Base-by-base conservation (phyloP, 805 yeast species). In the Hanseniaspora singularis region DNA sequence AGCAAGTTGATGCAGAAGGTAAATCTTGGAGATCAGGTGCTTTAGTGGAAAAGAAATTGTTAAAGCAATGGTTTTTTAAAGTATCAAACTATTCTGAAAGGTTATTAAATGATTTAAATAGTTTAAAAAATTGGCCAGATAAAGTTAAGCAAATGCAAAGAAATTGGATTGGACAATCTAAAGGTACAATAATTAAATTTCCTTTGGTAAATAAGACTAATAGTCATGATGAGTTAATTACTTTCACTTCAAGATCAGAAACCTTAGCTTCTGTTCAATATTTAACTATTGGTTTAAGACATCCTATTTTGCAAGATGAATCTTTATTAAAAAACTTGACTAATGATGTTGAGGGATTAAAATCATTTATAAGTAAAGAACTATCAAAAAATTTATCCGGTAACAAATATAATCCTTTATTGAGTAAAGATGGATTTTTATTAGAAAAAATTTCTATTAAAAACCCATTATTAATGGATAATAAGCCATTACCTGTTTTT, bases 1-100 rank as follows among this genome's bases (percentile, higher is more conserved):
- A 92, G 63, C 98, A 92, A 62, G 96, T 92, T 2, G 98, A 92
- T 61, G 61, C 79, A 1, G 74, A 84, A 38, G 98, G 98, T 0
- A 69, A 78, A 47, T 86, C 96, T 0, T 92, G 98, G 98, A 74
- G 98, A 61, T 86, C 96, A 2, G 98, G 98, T 4, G 98, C 97
- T 0, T 50, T 79, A 14, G 98, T 89, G 0, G 96, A 92, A 61
- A 86, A 85, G 62, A 72, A 70, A 51, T 64, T 75, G 44, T 67
- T 92, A 38, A 83, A 79, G 51, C 98, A 92, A 61, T 92, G 98
- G 98, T 92, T 89, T 55, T 69, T 92, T 53, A 85, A 85, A 10
- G 89, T 92, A 49, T 87, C 98, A 1, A 70, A 79, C 50, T 87
- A 74, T 63, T 95, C 95, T 1, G 65, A 71, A 2, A 78, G 69